phyloP scores from a whole-genome alignment of 768 basidiomycete species.

The Hypholoma fasciculare region DNA sequence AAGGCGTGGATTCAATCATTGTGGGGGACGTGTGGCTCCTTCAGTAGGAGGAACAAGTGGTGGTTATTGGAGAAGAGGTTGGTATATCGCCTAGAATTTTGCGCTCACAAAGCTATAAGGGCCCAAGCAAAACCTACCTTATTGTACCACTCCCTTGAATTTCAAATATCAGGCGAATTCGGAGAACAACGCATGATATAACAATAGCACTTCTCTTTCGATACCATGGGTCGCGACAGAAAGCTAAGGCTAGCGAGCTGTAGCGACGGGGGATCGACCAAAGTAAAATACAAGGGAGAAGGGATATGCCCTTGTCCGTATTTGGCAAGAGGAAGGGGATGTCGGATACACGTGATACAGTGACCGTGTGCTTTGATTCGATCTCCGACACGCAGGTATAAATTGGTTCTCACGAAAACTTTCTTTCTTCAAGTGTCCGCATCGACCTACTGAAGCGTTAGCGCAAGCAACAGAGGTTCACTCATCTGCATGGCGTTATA shows the following conservation, averaged over 20 bases:
- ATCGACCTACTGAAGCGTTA: slow-evolving; percentile 69
- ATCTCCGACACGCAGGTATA: slow-evolving; percentile 30
- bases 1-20: too few species aligned
- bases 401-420: slow-evolving; percentile 20
- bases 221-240: not conserved
- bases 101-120: not conserved
- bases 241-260: not conserved
- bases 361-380: slow-evolving; percentile 17
- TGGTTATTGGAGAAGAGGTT: not conserved
- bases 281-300: not conserved
- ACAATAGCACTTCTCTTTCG: not conserved
- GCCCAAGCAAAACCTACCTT: not conserved
- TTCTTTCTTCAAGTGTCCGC: slow-evolving; percentile 58
- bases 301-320: slow-evolving; percentile 12
- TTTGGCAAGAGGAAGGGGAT: slow-evolving; percentile 9
- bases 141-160: not conserved
- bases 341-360: slow-evolving; percentile 3
- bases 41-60: not conserved
- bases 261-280: not conserved
- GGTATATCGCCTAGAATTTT: not conserved
- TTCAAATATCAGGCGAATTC: not conserved
- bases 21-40: too few species aligned
- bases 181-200: not conserved
- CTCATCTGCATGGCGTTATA: slow-evolving; percentile 59
- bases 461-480: slow-evolving; percentile 48